Conservation (phyloP, 176 grass and related monocot species). For the Leersia perrieri region DNA sequence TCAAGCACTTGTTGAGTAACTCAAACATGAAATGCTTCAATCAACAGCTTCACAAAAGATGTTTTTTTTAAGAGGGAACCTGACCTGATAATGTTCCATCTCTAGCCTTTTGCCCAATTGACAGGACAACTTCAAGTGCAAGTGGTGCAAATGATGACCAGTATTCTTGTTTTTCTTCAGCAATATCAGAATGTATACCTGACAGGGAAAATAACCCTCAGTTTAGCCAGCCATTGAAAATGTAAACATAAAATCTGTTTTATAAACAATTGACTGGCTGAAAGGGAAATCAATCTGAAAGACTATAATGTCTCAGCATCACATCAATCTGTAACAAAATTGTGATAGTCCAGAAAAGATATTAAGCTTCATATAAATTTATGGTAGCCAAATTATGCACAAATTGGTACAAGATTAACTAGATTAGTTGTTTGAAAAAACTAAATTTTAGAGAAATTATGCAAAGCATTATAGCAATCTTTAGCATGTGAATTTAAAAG, state of each 20-base stretch:
- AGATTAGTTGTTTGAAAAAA: slow-evolving; percentile 10
- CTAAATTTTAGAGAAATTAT: slow-evolving; percentile 12
- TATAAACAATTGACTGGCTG: background rate
- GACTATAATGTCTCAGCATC: background rate
- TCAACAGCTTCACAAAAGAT: slow-evolving; percentile 18
- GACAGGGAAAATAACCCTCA: background rate
- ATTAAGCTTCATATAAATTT: slow-evolving; percentile 11
- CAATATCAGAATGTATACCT: slow-evolving; percentile 94
- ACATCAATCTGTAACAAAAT: background rate
- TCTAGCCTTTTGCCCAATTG: slow-evolving; percentile 84
- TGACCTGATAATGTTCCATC: slow-evolving; percentile 77
- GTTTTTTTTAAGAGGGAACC: slow-evolving; percentile 13
- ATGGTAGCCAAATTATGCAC: background rate
- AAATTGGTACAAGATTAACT: background rate
- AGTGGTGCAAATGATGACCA: slow-evolving; percentile 79
- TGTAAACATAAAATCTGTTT: slow-evolving; percentile 3
- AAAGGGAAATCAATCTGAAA: background rate
- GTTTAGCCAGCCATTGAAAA: slow-evolving; percentile 24
- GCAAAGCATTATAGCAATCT: background rate
- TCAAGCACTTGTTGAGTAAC: slow-evolving; percentile 15
- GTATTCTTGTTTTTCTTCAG: slow-evolving; percentile 76
- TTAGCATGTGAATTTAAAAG: background rate
- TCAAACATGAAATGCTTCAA: slow-evolving; percentile 14
- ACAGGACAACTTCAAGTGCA: slow-evolving; percentile 80
- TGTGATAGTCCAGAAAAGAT: background rate